Percentiles rank a stretch among this genome's conserved stretches.
These are phyloP conservation scores for Sporobolomyces phaffii DNA, from an alignment of 768 basidiomycete species.

Conservation along the genomic window DNA sequence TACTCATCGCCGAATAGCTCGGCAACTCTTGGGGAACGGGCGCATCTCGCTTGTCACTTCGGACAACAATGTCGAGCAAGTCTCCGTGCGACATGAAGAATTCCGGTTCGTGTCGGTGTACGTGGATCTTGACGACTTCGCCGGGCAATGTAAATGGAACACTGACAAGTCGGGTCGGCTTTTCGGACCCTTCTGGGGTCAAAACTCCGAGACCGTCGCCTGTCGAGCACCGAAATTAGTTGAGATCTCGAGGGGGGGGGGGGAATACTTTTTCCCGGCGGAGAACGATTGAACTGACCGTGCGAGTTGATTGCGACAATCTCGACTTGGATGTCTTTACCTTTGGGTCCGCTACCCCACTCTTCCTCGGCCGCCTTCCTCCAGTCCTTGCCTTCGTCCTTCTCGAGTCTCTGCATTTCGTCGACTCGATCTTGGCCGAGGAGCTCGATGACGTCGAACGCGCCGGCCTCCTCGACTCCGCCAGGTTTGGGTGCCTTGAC, in stretches of 20 bases:
- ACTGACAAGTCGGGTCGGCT: conserved; percentile 69
- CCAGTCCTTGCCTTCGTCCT: conserved; percentile 53
- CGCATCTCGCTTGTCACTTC: conserved; percentile 42
- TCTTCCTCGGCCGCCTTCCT: conserved; percentile 55
- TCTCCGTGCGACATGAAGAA: conserved; percentile 70
- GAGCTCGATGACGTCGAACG: conserved; percentile 62
- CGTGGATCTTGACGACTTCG: conserved; percentile 65
- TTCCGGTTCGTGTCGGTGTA: conserved; percentile 60
- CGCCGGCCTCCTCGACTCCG: conserved; percentile 47
- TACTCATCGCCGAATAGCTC: conserved; percentile 27
- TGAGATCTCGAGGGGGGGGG: too few species aligned
- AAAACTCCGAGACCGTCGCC: conserved; percentile 64
- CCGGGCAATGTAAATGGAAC: conserved; percentile 79
- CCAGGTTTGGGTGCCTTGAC: conserved; percentile 35
- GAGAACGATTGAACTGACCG: conserved; percentile 60
- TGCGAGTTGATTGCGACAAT: conserved; percentile 56
- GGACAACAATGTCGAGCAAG: conserved; percentile 58
- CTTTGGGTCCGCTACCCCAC: conserved; percentile 43
- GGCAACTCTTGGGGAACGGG: conserved; percentile 29
- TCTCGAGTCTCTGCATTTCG: conserved; percentile 42
- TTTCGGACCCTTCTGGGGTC: conserved; percentile 46
- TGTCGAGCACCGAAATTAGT: conserved; percentile 40
- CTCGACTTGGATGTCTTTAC: conserved; percentile 57
- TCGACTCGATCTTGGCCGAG: conserved; percentile 60
- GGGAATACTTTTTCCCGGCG: too few species aligned